Evolutionary conservation across 2,329 filamentous ascomycete species (phyloP), one percentile per base, ranked within the genome.

Genomic region (Colletotrichum orchidophilum): DNA sequence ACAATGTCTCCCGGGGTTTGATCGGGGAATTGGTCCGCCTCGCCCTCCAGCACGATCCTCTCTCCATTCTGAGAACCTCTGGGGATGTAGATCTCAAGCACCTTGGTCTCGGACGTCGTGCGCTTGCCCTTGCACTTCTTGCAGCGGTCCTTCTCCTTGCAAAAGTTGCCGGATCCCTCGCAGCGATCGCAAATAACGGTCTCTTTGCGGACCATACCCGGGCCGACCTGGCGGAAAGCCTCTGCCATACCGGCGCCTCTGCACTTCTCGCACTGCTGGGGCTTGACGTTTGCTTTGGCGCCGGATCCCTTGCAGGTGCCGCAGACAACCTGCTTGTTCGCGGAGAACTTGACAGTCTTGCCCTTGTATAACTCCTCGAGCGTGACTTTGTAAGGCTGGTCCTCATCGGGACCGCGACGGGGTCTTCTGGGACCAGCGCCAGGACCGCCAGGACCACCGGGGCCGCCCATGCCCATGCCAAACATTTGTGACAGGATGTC

Each of bases 41-140:
- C 96, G 71, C 96, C 96, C 79, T 97, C 92, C 5, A 99, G 86
- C 11, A 95, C 90, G 77, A 99, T 98, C 75, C 91, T 91, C 78
- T 99, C 96, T 74, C 95, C 95, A 80, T 97, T 92, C 85, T 90
- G 90, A 49, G 93, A 93, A 57, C 96, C 96, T 63, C 93, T 91
- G 11, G 96, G 95, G 71, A 99, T 97, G 84, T 98, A 98, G 63
- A 99, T 92, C 83, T 99, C 96, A 72, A 99, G 87, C 3, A 96
- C 93, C 85, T 98, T 99, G 83, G 94, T 96, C 83, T 96, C 93
- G 77, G 95, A 92, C 54, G 91, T 90, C 15, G 94, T 95, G 73
- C 94, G 90, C 81, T 93, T 94, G 78, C 96, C 96, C 84, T 98
- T 98, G 90, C 96, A 99, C 86, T 96, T 98, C 87, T 97, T 97